Percentiles rank a stretch among this genome's conserved stretches.
Conservation (phyloP, 305 asterid species). For the Fraxinus dipetala region DNA sequence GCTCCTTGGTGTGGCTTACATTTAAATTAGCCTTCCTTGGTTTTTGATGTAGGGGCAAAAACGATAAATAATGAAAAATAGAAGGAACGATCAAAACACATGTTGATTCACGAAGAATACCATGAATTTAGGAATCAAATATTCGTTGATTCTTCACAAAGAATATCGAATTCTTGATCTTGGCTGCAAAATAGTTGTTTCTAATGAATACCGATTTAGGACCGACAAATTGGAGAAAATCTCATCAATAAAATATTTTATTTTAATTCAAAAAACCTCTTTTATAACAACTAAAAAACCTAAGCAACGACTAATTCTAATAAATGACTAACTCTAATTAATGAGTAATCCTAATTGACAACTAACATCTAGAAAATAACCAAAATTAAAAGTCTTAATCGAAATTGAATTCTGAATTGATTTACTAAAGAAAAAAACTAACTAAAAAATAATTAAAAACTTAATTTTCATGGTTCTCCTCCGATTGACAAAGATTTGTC, state of each 20-base stretch:
- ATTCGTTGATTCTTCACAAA: not conserved
- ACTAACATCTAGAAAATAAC: not conserved
- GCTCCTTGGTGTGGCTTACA: not conserved
- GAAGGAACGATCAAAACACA: not conserved
- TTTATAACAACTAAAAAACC: not conserved
- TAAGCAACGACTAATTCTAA: not conserved
- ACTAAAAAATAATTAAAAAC: not conserved
- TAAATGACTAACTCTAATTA: not conserved
- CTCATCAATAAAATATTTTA: not conserved
- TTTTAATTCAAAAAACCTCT: not conserved
- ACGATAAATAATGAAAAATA: not conserved
- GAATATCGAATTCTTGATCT: not conserved
- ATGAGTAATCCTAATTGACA: not conserved
- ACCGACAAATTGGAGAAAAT: not conserved
- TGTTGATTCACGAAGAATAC: not conserved
- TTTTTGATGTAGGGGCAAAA: not conserved
- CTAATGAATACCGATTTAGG: not conserved
- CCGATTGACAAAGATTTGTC: not conserved
- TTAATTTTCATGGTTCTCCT: not conserved
- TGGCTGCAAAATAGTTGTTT: not conserved
- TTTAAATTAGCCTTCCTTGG: not conserved
- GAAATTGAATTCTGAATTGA: not conserved
- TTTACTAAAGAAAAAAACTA: not conserved
- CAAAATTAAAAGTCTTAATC: not conserved
- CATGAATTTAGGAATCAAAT: not conserved